Evolutionary conservation across 2,329 filamentous ascomycete species (phyloP).

Genomic region (Cercospora sp.): DNA sequence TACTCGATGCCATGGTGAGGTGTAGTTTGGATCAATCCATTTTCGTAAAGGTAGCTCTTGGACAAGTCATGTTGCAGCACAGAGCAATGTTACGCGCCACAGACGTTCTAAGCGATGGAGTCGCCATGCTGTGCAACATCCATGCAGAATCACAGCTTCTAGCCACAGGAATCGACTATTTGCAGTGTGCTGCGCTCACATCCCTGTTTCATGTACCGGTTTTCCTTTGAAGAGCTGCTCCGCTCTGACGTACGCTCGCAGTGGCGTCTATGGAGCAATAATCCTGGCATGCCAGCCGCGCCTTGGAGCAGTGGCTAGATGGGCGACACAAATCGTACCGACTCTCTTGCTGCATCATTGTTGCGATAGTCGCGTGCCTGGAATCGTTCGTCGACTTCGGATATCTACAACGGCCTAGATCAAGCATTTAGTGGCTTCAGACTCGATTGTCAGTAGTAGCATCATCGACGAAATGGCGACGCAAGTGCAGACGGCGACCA

Average conservation of each 20-base stretch:
- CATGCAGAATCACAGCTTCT: constrained; percentile 9
- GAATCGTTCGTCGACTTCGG: background rate
- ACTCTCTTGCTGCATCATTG: constrained; percentile 8
- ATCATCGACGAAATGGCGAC: constrained; percentile 25
- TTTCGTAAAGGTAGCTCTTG: background rate
- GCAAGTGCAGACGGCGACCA: constrained; percentile 20
- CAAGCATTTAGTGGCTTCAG: background rate
- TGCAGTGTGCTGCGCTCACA: background rate
- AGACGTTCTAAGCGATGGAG: background rate
- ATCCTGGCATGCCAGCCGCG: constrained; percentile 12
- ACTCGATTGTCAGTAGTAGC: background rate
- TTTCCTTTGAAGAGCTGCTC: constrained; percentile 5
- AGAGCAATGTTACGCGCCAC: background rate
- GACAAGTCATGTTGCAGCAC: background rate
- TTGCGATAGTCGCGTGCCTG: constrained; percentile 2
- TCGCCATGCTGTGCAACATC: constrained; percentile 15
- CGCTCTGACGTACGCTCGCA: constrained; percentile 14
- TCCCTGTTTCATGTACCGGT: constrained; percentile 18
- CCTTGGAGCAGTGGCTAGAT: background rate
- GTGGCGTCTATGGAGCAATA: constrained; percentile 8
- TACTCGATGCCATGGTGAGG: constrained; percentile 14
- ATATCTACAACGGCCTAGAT: background rate
- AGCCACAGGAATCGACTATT: constrained; percentile 15
- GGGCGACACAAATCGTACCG: background rate
- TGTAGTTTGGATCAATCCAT: background rate